These are phyloP conservation scores for Clitopilus hobsonii DNA, from an alignment of 768 basidiomycete genomes.

Conservation along the genomic window DNA sequence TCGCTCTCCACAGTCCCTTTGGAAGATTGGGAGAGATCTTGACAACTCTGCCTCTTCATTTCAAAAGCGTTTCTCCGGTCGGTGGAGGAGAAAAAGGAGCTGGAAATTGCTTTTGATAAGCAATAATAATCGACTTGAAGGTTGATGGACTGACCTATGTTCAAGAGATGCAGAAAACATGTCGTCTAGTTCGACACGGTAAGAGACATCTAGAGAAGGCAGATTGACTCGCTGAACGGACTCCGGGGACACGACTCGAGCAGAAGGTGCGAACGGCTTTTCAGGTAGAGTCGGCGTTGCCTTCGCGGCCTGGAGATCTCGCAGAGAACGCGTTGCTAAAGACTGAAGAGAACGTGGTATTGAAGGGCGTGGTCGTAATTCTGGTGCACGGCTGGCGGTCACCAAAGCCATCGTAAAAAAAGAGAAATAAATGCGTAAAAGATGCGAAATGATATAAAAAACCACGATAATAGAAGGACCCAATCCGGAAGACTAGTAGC, in stretches of 20 bases:
- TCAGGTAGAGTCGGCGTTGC: conserved; percentile 5
- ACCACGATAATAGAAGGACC: too few species aligned
- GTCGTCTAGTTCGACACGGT: neutral
- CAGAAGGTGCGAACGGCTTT: conserved; percentile 7
- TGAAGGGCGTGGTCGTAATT: conserved; percentile 2
- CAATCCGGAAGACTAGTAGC: neutral
- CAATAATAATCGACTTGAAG: neutral
- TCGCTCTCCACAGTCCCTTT: neutral
- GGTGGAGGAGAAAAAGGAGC: neutral
- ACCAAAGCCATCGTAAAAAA: conserved; percentile 3
- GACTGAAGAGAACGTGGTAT: conserved; percentile 7
- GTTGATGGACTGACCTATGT: neutral
- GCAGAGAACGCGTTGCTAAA: conserved; percentile 10
- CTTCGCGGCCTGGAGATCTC: conserved; percentile 11
- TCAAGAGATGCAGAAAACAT: neutral
- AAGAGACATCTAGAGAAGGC: neutral
- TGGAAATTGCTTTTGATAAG: neutral
- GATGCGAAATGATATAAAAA: neutral
- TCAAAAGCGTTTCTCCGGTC: neutral
- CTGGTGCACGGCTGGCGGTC: conserved; percentile 9
- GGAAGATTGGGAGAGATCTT: neutral
- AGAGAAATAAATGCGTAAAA: neutral
- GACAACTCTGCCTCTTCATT: neutral
- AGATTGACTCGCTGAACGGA: conserved; percentile 1
- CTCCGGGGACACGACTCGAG: conserved; percentile 3